Percentiles rank a stretch among this genome's conserved stretches.
Conservation (phyloP, 495 filamentous ascomycete species). For the Stereocaulon alpinum region DNA sequence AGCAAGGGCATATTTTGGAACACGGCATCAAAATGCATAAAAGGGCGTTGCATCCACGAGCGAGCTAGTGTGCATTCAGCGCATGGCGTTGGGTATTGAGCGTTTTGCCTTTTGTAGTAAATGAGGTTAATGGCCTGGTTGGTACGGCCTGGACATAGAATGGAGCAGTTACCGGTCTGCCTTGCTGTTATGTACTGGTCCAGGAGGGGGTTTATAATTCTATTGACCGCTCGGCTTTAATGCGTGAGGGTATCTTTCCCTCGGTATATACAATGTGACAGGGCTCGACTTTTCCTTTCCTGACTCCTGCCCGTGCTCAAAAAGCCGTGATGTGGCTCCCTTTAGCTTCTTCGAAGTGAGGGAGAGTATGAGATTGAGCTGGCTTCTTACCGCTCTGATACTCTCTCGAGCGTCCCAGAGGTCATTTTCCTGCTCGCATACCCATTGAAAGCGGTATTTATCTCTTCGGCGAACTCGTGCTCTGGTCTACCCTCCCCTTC, state of each 20-base stretch:
- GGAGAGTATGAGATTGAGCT: no score
- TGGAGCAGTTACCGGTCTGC: no score
- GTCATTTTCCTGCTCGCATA: no score
- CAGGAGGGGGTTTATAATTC: background rate
- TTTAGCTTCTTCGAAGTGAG: no score
- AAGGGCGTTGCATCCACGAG: background rate
- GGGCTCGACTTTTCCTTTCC: no score
- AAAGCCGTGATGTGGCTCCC: no score
- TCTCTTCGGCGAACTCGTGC: no score
- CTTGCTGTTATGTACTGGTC: no score
- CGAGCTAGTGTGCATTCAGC: conserved; percentile 2
- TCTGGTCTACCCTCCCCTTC: background rate
- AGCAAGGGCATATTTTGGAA: background rate
- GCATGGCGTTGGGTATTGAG: background rate
- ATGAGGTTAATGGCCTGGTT: background rate
- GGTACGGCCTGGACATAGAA: background rate
- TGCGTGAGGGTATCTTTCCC: background rate
- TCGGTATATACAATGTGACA: background rate
- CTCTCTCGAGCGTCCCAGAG: no score
- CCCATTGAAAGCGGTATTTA: no score
- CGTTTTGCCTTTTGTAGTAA: background rate
- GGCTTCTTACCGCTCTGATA: no score
- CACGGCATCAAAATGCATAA: background rate
- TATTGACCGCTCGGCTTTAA: background rate
- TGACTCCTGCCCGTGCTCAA: background rate